These are phyloP conservation scores for Tanacetum coccineum DNA, from an alignment of 129 eudicot genomes.

Conservation along the genomic window DNA sequence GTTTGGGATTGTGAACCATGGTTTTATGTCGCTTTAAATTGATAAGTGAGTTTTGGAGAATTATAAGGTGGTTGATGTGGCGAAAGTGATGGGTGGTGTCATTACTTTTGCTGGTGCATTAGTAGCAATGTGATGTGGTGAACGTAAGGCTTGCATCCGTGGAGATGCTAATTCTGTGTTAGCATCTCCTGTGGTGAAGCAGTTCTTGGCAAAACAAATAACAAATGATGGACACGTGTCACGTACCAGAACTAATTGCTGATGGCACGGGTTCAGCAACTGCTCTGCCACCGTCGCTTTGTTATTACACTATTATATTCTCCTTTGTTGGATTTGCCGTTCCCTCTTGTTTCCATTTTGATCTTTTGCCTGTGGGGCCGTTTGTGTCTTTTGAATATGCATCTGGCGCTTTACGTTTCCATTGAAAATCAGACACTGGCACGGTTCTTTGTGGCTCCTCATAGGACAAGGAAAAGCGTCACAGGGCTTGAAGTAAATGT, in stretches of 20 bases:
- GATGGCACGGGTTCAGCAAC: constrained; percentile 74
- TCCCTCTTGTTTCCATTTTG: constrained; percentile 47
- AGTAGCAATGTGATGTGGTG: constrained; percentile 53
- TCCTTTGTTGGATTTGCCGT: constrained; percentile 33
- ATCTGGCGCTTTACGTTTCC: constrained; percentile 51
- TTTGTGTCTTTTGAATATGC: constrained; percentile 9
- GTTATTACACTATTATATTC: constrained; percentile 28
- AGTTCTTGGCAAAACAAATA: constrained; percentile 70
- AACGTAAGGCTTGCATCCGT: constrained; percentile 67
- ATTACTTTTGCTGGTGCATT: constrained; percentile 22
- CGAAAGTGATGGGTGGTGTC: constrained; percentile 29
- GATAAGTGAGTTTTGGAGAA: constrained; percentile 53
- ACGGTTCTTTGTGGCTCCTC: constrained; percentile 24
- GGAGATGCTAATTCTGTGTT: constrained; percentile 69
- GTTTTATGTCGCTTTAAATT: constrained; percentile 69
- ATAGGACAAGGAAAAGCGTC: constrained; percentile 21
- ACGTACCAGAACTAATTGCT: constrained; percentile 51
- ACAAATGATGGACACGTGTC: constrained; percentile 71
- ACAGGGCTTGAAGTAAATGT: constrained; percentile 35
- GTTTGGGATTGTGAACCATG: constrained; percentile 87
- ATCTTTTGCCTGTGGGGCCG: constrained; percentile 33
- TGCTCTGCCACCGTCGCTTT: constrained; percentile 87
- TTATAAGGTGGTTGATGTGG: constrained; percentile 48
- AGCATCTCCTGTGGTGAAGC: constrained; percentile 70
- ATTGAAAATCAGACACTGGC: constrained; percentile 28